phyloP scores from a whole-genome alignment of 2,329 filamentous ascomycete species.

The Colletotrichum sp. region DNA sequence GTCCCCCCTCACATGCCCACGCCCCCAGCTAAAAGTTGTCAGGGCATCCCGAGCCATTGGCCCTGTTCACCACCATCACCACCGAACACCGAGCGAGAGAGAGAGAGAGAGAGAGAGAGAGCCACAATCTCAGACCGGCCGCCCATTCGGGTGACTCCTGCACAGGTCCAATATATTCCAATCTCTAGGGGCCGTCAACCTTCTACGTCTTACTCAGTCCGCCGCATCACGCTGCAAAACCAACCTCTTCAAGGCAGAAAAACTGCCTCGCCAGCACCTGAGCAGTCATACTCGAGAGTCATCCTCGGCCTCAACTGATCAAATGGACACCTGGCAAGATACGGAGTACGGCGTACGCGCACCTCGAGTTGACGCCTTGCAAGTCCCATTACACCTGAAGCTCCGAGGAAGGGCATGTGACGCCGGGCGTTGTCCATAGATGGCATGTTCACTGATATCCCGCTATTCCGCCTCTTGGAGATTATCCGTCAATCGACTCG shows the following conservation, averaged over 20 bases:
- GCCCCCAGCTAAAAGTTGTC: conserved; percentile 6
- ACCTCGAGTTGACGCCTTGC: neutral
- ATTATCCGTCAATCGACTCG: conserved; percentile 17
- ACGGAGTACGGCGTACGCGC: neutral
- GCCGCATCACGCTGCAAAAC: neutral
- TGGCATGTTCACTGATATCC: neutral
- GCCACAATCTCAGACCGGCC: neutral
- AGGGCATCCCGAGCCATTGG: neutral
- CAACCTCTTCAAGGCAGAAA: neutral
- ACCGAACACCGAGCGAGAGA: neutral
- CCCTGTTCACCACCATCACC: neutral
- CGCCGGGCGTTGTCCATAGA: neutral
- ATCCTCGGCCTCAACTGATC: neutral
- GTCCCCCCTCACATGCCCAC: neutral
- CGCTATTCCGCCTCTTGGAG: neutral
- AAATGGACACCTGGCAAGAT: neutral
- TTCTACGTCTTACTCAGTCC: neutral
- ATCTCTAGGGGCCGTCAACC: neutral
- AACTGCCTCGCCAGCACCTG: neutral
- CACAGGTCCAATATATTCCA: neutral
- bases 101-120: neutral
- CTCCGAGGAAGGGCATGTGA: neutral
- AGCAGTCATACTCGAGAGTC: neutral
- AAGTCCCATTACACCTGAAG: neutral
- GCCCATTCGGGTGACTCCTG: neutral